These are phyloP conservation scores for Mortierella sp. DNA, from an alignment of 371 early-diverging fungal species.

Conservation along the genomic window DNA sequence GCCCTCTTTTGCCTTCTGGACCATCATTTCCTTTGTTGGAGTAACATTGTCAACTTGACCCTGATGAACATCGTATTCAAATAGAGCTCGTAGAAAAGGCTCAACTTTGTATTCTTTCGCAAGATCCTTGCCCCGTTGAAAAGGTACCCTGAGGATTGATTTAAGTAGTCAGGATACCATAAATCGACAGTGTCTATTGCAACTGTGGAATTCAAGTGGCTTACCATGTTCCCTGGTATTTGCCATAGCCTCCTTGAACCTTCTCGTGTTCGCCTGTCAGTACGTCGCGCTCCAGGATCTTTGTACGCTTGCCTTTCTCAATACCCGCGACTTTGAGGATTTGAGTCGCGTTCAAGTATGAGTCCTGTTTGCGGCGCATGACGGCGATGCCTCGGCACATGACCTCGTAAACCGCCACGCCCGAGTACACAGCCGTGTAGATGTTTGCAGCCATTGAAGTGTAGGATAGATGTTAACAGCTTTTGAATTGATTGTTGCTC, in stretches of 20 bases:
- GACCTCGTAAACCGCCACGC: constrained; percentile 91
- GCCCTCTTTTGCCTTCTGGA: constrained; percentile 27
- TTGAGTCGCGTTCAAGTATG: constrained; percentile 97
- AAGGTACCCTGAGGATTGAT: constrained; percentile 79
- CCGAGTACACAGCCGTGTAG: constrained; percentile 85
- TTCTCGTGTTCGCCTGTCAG: constrained; percentile 90
- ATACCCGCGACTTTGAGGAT: constrained; percentile 95
- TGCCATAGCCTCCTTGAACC: constrained; percentile 98
- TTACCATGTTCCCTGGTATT: constrained; percentile 96
- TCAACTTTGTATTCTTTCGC: constrained; percentile 80
- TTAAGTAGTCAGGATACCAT: neutral
- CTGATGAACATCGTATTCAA: constrained; percentile 72
- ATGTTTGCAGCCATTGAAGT: constrained; percentile 38
- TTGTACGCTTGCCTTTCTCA: constrained; percentile 94
- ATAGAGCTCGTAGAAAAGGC: constrained; percentile 68
- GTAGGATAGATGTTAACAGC: neutral
- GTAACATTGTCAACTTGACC: constrained; percentile 38
- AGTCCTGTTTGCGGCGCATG: constrained; percentile 92
- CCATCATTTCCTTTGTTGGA: constrained; percentile 53
- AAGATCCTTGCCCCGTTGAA: constrained; percentile 77
- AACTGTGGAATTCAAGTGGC: neutral
- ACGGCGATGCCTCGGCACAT: constrained; percentile 85
- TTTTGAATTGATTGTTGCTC: neutral
- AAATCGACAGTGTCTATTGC: neutral
- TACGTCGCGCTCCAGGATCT: constrained; percentile 93